Base-by-base conservation (phyloP, 2,329 filamentous ascomycete genomes). In the Colletotrichum sp. region DNA sequence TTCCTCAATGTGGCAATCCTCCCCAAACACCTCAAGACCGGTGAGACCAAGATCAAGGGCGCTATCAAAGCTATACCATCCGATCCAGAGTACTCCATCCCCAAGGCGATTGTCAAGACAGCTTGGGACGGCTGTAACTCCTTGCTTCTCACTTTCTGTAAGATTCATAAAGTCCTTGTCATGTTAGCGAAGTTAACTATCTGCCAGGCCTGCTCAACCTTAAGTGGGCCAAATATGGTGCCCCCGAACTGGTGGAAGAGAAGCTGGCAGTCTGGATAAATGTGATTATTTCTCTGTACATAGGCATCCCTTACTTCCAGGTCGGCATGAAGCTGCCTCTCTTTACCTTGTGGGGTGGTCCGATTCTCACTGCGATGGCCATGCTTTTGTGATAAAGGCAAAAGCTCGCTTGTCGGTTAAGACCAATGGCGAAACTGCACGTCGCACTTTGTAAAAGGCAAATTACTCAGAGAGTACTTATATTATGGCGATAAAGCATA, bases 91-190 rank as follows among this genome's bases (percentile, higher is more conserved):
- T 21, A 48, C 0, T 21, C 6, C 0, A 21, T 48, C 10, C 43
- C 43, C n/a, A 48, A 48, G 43, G 43, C 43, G 6, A 48, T 48
- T 0, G 43, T 48, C 3, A 48, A 48, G 10, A 48, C 43, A 8
- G 43, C 43, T 21, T 48, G 43, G n/a, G 43, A 48, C n/a, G 43
- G 43, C 6, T 48, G 43, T 3, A 48, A 48, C 10, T 21, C 43
- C 43, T 48, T 21, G 43, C 43, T 48, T 12, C 43, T 48, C n/a
- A 48, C 43, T 21, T 48, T n/a, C 6, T 0, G 43, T 48, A 21
- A 4, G 1, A 13, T 1, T 1, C 43, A 48, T 13, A 0, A 48
- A 4, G 0, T 0, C 18, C 9, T 48, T 0, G n/a, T 21, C n/a
- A 2, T 0, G 18, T 6, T 4, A 21, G 43, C 6, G 3, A 12